phyloP scores from a whole-genome alignment of 2,329 filamentous ascomycete genomes.

The Colletotrichum siamense region DNA sequence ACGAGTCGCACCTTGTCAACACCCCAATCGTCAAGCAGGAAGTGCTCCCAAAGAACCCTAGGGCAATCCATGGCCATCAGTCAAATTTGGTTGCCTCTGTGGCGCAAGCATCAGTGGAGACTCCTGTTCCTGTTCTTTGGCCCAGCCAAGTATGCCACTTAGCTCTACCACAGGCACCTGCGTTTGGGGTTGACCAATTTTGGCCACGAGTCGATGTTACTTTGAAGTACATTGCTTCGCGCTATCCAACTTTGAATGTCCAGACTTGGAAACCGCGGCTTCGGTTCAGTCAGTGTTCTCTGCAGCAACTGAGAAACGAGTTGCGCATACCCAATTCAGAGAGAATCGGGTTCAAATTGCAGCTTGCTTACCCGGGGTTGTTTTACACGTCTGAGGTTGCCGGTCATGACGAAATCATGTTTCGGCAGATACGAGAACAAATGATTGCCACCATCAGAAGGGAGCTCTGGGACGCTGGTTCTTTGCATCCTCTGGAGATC shows the following conservation, averaged over 20 bases:
- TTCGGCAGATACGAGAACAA: background rate
- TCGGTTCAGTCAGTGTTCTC: background rate
- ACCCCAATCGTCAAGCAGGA: no score
- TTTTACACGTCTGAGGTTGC: background rate
- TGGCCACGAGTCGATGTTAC: background rate
- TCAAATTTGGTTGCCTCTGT: no score
- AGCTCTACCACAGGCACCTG: background rate
- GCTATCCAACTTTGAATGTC: background rate
- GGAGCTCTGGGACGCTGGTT: background rate
- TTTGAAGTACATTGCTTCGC: background rate
- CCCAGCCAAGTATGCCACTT: background rate
- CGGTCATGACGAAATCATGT: background rate
- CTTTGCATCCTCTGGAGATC: background rate
- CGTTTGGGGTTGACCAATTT: background rate
- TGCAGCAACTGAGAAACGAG: background rate
- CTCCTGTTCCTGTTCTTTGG: background rate
- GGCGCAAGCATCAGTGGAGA: no score
- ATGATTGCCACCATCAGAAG: background rate
- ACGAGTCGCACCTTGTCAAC: no score
- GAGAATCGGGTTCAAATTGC: background rate
- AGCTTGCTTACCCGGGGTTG: background rate
- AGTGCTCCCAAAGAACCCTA: no score
- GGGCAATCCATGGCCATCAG: no score
- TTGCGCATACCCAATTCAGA: background rate
- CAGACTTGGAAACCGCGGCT: background rate